These are phyloP conservation scores for Silene latifolia DNA, from an alignment of 148 eudicot genomes.

Conservation along the genomic window DNA sequence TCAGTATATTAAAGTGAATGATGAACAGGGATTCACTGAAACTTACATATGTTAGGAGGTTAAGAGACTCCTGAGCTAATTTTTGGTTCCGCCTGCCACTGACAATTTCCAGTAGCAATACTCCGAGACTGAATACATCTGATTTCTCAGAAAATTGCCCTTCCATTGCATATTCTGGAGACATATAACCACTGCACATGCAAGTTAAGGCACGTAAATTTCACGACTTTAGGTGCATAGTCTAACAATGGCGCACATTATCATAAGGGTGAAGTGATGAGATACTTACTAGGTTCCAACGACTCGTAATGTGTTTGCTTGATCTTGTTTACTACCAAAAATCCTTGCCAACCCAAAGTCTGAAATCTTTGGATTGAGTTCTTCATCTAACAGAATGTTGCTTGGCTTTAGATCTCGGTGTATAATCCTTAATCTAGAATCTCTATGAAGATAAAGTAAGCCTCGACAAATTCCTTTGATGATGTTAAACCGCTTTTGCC, in stretches of 20 bases:
- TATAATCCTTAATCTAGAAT: constrained; percentile 48
- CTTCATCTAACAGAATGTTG: constrained; percentile 45
- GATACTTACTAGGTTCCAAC: constrained; percentile 64
- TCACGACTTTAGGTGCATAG: not conserved
- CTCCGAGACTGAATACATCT: constrained; percentile 38
- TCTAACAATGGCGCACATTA: not conserved
- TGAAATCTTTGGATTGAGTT: constrained; percentile 46
- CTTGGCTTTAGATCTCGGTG: constrained; percentile 52
- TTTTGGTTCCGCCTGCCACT: constrained; percentile 31
- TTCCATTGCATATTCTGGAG: constrained; percentile 35
- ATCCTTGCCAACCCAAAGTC: constrained; percentile 64
- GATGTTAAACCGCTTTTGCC: constrained; percentile 40
- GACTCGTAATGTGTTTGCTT: constrained; percentile 47
- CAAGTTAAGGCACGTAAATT: not conserved
- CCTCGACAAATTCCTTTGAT: constrained; percentile 61
- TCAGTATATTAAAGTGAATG: not conserved
- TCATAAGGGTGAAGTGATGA: constrained; percentile 13
- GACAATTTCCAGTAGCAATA: constrained; percentile 37
- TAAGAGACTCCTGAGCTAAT: constrained; percentile 22
- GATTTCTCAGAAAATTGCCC: constrained; percentile 40
- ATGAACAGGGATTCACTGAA: constrained; percentile 6
- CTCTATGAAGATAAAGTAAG: constrained; percentile 51
- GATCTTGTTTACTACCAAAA: constrained; percentile 46
- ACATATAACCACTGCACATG: constrained; percentile 30
- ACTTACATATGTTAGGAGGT: constrained; percentile 22